A percentile compares a stretch with the other conserved stretches of the same genome.
Conservation (phyloP, 2,329 filamentous ascomycete genomes). For the Sordariomycetes sp. region DNA sequence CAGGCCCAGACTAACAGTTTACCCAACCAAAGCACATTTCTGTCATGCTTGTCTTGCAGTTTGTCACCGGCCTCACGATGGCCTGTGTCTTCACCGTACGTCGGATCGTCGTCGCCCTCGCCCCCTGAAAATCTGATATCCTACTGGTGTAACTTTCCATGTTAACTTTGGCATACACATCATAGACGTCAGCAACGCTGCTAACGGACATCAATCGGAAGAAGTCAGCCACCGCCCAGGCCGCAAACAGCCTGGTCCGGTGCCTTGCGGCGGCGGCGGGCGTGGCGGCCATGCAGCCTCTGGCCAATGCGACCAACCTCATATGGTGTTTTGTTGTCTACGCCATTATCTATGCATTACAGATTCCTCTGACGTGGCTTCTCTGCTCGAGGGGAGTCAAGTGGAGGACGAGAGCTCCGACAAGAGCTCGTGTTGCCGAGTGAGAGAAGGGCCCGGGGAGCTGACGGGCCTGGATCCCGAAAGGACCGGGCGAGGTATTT, state of each 20-base stretch:
- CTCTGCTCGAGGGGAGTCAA: too few relatives aligned
- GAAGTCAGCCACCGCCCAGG: slow-evolving; percentile 14
- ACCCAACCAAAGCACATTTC: slow-evolving; percentile 5
- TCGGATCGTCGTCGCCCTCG: too few relatives aligned
- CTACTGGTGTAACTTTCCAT: too few relatives aligned
- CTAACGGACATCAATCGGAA: slow-evolving; percentile 15
- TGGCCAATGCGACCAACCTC: slow-evolving; percentile 10
- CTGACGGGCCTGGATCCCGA: too few relatives aligned
- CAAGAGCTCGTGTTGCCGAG: too few relatives aligned
- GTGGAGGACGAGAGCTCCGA: too few relatives aligned
- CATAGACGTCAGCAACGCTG: slow-evolving; percentile 8
- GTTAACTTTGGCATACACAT: too few relatives aligned
- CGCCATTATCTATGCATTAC: slow-evolving; percentile 7
- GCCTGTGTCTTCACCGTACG: slow-evolving; percentile 6
- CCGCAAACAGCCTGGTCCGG: slow-evolving; percentile 14
- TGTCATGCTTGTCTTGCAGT: slow-evolving; percentile 8
- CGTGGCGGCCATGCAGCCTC: slow-evolving; percentile 12
- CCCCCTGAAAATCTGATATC: too few relatives aligned
- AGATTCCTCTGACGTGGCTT: too few relatives aligned
- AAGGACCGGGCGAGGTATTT: too few relatives aligned
- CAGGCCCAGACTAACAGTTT: background rate
- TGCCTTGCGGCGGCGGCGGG: slow-evolving; percentile 12
- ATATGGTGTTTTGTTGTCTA: slow-evolving; percentile 13
- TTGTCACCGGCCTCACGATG: slow-evolving; percentile 7
- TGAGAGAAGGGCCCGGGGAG: too few relatives aligned